Evolutionary conservation across 2,329 filamentous ascomycete genomes (phyloP), one percentile per base, ranked within the genome.

Genomic region (Phaeoacremonium minimum): DNA sequence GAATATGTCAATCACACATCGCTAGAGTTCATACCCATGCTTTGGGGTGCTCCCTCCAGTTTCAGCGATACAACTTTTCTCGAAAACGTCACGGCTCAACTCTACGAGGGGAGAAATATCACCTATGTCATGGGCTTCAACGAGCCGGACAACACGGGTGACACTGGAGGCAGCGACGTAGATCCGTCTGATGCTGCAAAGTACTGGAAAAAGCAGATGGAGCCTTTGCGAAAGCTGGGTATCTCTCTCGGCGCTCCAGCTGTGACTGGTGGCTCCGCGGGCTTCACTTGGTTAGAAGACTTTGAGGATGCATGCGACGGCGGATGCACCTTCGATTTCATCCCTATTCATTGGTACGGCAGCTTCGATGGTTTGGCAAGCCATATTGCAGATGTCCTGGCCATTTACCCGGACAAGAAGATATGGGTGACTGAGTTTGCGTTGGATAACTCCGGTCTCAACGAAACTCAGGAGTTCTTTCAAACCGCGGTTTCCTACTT

Each of bases 111-210:
- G 11, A 31, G 8, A 13, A 36, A 36, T 14, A 31, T 36, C 17
- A 36, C 34, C 6, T 36, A 36, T 31, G 34, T 15, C 13, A 36
- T 36, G 34, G 34, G 34, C n/a, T 36, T 36, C 34, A 36, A 36
- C 28, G 34, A 36, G 11, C 34, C 34, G n/a, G 34, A 36, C 14
- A 36, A 36, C 15, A 36, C 34, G 15, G 34, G n/a, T 2, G 28
- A 31, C 6, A 36, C 34, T 7, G 34, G 34, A 31, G 34, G 34
- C 12, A 36, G 34, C 34, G 18, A 36, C 28, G 30, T 36, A 9
- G 16, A 36, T 18, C 16, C 34, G 7, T 31, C 34, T 14, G 34
- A 30, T 18, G 34, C 34, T 30, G 34, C 34, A 30, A 19, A 16
- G 12, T 36, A 36, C 34, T 36, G 34, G 34, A 36, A 31, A 29